A percentile compares a stretch with the other conserved stretches of the same genome.
Evolutionary conservation across 495 filamentous ascomycete species (phyloP).

Genomic region (Xylaria grammica): DNA sequence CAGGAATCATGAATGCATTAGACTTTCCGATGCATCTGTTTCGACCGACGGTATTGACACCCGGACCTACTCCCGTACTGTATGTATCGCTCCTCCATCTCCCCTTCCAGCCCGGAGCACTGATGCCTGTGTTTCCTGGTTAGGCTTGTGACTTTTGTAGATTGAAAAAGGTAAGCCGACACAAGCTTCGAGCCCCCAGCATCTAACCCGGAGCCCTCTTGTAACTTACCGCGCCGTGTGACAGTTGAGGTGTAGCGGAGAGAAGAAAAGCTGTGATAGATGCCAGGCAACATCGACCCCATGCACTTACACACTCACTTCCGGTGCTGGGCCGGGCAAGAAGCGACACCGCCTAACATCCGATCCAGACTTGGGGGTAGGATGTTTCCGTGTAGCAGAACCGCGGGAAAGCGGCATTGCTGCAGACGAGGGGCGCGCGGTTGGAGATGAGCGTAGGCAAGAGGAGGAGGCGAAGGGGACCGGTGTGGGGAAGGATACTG

Average conservation of each 20-base stretch:
- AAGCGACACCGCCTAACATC: neutral
- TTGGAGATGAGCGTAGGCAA: neutral
- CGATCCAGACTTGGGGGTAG: neutral
- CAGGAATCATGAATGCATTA: neutral
- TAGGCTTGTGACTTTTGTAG: slow-evolving; percentile 9
- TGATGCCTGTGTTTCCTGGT: neutral
- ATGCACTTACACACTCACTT: slow-evolving; percentile 4
- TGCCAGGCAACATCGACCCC: slow-evolving; percentile 2
- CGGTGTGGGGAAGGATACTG: neutral
- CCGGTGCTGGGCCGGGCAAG: neutral
- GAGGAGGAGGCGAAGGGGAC: neutral
- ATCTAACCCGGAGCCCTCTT: neutral
- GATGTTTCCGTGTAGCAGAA: neutral
- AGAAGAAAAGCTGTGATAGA: slow-evolving; percentile 4
- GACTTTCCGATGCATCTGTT: neutral
- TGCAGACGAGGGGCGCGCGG: neutral
- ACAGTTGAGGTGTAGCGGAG: neutral
- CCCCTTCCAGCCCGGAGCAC: neutral
- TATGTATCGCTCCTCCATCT: neutral
- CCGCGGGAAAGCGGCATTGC: neutral
- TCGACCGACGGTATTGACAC: neutral
- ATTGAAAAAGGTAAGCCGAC: neutral
- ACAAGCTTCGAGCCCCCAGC: neutral
- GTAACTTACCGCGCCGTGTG: neutral
- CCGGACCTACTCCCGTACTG: neutral